These are phyloP conservation scores for Collybiopsis luxurians DNA, from an alignment of 768 basidiomycete genomes.

Conservation along the genomic window DNA sequence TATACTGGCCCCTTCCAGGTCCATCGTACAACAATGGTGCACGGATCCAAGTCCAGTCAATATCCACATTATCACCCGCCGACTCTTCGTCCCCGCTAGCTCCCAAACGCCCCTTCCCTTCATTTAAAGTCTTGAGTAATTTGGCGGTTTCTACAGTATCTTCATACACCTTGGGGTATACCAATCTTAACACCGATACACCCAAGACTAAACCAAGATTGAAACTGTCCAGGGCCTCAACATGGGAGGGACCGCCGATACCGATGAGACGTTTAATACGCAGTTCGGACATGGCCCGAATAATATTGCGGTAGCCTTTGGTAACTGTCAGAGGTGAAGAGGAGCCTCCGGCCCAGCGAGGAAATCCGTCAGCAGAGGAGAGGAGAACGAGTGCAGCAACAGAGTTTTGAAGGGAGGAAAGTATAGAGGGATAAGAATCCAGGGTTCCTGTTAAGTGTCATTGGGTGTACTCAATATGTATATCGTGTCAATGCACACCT, in stretches of 20 bases:
- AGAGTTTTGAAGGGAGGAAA: background rate
- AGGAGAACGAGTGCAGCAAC: background rate
- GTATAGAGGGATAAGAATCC: constrained; percentile 1
- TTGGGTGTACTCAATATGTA: too few species aligned
- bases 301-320: background rate
- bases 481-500: background rate
- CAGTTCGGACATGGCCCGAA: background rate
- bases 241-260: background rate
- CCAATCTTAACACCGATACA: background rate
- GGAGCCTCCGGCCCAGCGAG: background rate
- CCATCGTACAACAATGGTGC: background rate
- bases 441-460: background rate
- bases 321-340: background rate
- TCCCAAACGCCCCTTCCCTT: too few species aligned
- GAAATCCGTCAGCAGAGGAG: background rate
- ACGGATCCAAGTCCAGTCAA: background rate
- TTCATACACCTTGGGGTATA: background rate
- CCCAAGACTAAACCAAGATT: background rate
- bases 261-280: background rate
- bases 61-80: background rate
- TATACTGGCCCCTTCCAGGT: background rate
- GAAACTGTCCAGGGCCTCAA: background rate
- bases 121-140: too few species aligned
- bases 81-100: background rate
- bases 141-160: background rate